These are phyloP conservation scores for Talaromyces sp. DNA, from an alignment of 2,329 filamentous ascomycete species.

Conservation along the genomic window DNA sequence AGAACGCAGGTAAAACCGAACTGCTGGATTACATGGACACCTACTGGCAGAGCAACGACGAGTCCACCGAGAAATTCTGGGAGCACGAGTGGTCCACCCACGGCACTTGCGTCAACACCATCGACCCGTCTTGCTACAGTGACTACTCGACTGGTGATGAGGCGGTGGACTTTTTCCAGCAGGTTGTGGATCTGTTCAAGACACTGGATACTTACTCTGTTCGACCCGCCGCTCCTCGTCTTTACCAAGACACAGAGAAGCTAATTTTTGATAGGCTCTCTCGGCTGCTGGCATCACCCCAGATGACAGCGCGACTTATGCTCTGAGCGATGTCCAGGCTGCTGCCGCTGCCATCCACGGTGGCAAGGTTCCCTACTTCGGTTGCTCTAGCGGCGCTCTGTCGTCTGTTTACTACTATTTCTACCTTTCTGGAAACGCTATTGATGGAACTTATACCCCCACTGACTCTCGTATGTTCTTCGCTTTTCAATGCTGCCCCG, in stretches of 20 bases:
- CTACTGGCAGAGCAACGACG: slow-evolving; percentile 59
- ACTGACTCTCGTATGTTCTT: slow-evolving; percentile 45
- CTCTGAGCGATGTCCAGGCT: slow-evolving; percentile 47
- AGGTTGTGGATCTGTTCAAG: slow-evolving; percentile 55
- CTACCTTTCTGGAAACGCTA: slow-evolving; percentile 54
- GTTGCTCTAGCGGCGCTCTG: slow-evolving; percentile 48
- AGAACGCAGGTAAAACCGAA: slow-evolving; percentile 48
- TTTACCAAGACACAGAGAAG: not conserved
- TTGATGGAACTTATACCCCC: slow-evolving; percentile 60
- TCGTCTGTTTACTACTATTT: slow-evolving; percentile 57
- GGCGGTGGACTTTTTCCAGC: slow-evolving; percentile 57
- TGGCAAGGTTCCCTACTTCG: slow-evolving; percentile 50
- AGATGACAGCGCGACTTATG: slow-evolving; percentile 50
- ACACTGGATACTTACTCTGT: slow-evolving; percentile 54
- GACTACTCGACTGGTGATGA: slow-evolving; percentile 55
- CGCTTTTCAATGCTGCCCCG: not conserved
- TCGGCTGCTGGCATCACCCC: slow-evolving; percentile 56
- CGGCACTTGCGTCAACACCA: slow-evolving; percentile 68
- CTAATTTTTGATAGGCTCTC: slow-evolving; percentile 43
- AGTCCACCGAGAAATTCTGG: slow-evolving; percentile 60
- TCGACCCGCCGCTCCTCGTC: not conserved
- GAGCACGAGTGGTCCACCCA: slow-evolving; percentile 70
- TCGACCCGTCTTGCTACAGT: slow-evolving; percentile 62
- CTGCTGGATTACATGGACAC: slow-evolving; percentile 57
- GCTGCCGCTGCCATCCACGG: slow-evolving; percentile 50